Evolutionary conservation across 805 yeast species (phyloP).

Genomic region (Metschnikowia dekortorum): DNA sequence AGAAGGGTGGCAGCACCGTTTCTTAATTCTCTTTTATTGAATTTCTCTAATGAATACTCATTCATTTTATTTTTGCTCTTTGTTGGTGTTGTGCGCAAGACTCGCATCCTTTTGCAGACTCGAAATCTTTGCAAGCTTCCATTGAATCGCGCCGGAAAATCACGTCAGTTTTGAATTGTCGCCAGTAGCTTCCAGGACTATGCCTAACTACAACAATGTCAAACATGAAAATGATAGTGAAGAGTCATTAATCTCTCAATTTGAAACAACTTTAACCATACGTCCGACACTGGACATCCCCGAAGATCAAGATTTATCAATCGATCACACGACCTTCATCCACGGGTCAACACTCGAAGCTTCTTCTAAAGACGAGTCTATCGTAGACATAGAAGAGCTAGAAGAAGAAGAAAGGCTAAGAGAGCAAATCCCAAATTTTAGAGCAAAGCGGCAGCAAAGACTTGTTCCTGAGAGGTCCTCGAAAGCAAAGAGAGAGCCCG

Average conservation of each 20-base stretch:
- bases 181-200: constrained; percentile 1
- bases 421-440: constrained; percentile 36
- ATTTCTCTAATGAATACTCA: too few species aligned
- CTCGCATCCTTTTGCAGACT: neutral
- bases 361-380: constrained; percentile 28
- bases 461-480: constrained; percentile 24
- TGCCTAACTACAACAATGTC: constrained; percentile 6
- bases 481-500: constrained; percentile 8
- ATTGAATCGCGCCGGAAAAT: constrained; percentile 1
- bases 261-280: constrained; percentile 42
- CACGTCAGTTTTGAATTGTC: neutral
- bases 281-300: constrained; percentile 33
- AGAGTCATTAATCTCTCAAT: constrained; percentile 28
- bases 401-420: constrained; percentile 32
- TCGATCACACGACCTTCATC: constrained; percentile 35
- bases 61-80: too few species aligned
- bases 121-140: neutral
- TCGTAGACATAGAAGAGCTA: constrained; percentile 31
- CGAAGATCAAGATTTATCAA: constrained; percentile 33
- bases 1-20: too few species aligned
- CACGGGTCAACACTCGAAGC: constrained; percentile 23
- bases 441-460: constrained; percentile 27
- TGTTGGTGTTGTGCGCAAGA: neutral
- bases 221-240: constrained; percentile 14
- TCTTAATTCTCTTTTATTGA: too few species aligned